Conservation (phyloP, 2,329 filamentous ascomycete genomes). For the Xylaria sp. region DNA sequence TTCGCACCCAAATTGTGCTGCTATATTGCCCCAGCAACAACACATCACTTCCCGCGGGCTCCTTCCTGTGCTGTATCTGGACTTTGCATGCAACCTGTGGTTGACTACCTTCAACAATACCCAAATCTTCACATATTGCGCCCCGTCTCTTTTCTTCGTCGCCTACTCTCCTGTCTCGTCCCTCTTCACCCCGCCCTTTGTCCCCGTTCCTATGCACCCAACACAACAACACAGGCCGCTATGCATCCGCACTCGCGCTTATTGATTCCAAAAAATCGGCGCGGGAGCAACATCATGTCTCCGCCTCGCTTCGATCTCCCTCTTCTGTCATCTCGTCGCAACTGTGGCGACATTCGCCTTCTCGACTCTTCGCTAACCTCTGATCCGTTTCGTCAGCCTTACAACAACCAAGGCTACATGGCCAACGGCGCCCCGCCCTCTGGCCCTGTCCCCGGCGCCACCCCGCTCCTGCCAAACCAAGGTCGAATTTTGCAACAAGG, state of each 20-base stretch:
- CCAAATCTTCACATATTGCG: background rate
- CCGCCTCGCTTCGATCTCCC: background rate
- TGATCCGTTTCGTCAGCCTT: constrained; percentile 49
- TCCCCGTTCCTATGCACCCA: background rate
- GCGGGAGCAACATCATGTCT: constrained; percentile 12
- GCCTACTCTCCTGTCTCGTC: background rate
- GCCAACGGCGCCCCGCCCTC: constrained; percentile 69
- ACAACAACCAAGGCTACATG: constrained; percentile 66
- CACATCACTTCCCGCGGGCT: background rate
- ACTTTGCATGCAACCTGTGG: background rate
- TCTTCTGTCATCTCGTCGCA: constrained; percentile 12
- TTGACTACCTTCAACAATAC: background rate
- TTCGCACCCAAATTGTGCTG: background rate
- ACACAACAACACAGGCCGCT: background rate
- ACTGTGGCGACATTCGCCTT: constrained; percentile 34
- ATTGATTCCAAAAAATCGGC: background rate
- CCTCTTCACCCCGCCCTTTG: background rate
- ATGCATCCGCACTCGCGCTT: constrained; percentile 27
- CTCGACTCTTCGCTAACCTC: constrained; percentile 34
- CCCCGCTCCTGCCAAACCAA: constrained; percentile 73
- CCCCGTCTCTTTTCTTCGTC: background rate
- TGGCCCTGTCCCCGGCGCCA: constrained; percentile 64
- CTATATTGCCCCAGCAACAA: constrained; percentile 21
- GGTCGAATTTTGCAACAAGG: constrained; percentile 73
- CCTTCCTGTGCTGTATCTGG: background rate